Conservation (phyloP, 2,329 filamentous ascomycete genomes). For the Paradendryphiella salina region DNA sequence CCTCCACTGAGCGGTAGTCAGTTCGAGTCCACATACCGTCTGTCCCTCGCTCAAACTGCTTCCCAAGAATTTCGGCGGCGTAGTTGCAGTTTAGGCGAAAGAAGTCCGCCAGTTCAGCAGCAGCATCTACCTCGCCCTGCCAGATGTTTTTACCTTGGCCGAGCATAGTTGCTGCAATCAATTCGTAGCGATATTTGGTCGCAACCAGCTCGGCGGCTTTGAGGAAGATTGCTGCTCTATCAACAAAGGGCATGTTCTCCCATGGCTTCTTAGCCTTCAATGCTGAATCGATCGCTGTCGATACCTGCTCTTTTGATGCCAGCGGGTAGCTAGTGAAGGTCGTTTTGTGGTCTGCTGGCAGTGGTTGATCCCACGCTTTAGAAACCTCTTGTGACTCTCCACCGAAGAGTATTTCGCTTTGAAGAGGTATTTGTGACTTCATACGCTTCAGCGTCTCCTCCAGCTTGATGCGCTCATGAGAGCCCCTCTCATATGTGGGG, state of each 20-base stretch:
- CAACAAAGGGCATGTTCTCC: slow-evolving; percentile 82
- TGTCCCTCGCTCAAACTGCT: slow-evolving; percentile 70
- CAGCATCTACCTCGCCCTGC: slow-evolving; percentile 95
- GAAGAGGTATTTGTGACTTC: slow-evolving; percentile 32
- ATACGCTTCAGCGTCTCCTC: slow-evolving; percentile 32
- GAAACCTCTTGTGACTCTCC: slow-evolving; percentile 30
- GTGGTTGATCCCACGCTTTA: slow-evolving; percentile 33
- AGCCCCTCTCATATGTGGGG: slow-evolving; percentile 35
- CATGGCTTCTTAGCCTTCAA: slow-evolving; percentile 80
- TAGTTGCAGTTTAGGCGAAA: slow-evolving; percentile 89
- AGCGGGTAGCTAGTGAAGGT: slow-evolving; percentile 80
- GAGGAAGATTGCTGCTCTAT: slow-evolving; percentile 88
- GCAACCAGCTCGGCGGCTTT: slow-evolving; percentile 89
- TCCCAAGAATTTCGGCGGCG: slow-evolving; percentile 82
- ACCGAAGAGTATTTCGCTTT: slow-evolving; percentile 33
- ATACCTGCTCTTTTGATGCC: slow-evolving; percentile 73
- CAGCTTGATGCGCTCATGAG: slow-evolving; percentile 30
- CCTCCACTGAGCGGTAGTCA: no score
- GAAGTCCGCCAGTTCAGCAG: slow-evolving; percentile 89
- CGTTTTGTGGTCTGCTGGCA: slow-evolving; percentile 60
- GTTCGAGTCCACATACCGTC: no score
- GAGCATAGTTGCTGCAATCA: no score
- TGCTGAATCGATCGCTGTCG: slow-evolving; percentile 76
- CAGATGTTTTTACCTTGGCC: slow-evolving; percentile 95
- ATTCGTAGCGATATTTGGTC: slow-evolving; percentile 42